Base-by-base conservation (phyloP, 192 early-diverging fungal genomes). In the Mortierella antarctica region DNA sequence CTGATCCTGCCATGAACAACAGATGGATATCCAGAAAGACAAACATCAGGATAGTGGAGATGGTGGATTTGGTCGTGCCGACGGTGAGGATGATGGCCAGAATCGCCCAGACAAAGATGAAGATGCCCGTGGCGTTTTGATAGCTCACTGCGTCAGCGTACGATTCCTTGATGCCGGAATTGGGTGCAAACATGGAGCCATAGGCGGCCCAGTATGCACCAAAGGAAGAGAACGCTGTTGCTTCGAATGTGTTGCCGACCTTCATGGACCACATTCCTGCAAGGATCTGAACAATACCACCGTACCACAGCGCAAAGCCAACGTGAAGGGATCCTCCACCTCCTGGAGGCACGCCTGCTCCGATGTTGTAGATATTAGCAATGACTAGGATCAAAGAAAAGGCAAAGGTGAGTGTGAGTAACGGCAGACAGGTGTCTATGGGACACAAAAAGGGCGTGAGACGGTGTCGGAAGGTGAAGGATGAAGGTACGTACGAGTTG, bases 221-320 rank as follows among this genome's bases (percentile, higher is more conserved):
- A 60, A 84, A 87, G 1, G 85, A 85, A n/a, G 91, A 86, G 71
- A 94, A 94, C 11, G 91, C 93, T 3, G 93, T 94, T 58, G 93
- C 93, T 61, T 92, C 93, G 81, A 95, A 95, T 2, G 92, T 94
- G 77, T 95, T 95, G 61, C 91, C 89, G 5, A 83, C 84, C 23
- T 88, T 86, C 74, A 93, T 93, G 79, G 92, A 91, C 93, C 92
- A 94, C 93, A 95, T 93, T 51, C 93, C 94, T 51, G 93, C 93
- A n/a, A 92, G 69, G 46, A 94, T 77, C 84, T 95, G 93, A 63
- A 87, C 86, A 31, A 94, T 72, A 40, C 94, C 94, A 52, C 94
- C 93, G 73, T 93, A 93, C 82, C 90, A 93, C 47, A 93, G 73
- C 7, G 90, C 91, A 31, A 93, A 82, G 55, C 91, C 90, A 15